Evolutionary conservation across 106 monocot genomes (phyloP).

Genomic region (Ottelia alismoides): DNA sequence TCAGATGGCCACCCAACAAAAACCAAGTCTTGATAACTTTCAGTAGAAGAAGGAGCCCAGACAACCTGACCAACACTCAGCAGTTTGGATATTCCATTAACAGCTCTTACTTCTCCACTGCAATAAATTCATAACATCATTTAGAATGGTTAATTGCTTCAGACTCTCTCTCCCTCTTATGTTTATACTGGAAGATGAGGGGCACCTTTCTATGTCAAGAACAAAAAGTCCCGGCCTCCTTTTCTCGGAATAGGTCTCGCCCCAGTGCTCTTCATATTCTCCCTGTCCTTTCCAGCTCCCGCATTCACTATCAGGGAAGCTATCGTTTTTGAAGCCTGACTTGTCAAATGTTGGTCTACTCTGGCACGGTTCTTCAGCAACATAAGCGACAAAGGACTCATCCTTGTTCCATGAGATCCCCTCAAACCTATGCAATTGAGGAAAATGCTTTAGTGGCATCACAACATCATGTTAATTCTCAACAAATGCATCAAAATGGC

Average conservation of each 20-base stretch:
- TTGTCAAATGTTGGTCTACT: conserved; percentile 61
- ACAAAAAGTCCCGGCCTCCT: conserved; percentile 69
- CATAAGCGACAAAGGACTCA: conserved; percentile 75
- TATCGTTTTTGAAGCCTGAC: conserved; percentile 56
- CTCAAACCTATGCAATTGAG: conserved; percentile 97
- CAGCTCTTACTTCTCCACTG: conserved; percentile 72
- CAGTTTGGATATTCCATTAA: conserved; percentile 52
- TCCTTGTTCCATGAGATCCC: conserved; percentile 91
- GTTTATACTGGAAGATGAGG: no score
- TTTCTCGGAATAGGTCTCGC: conserved; percentile 90
- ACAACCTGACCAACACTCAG: conserved; percentile 87
- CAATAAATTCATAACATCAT: no score
- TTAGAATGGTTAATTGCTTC: no score
- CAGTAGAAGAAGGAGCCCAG: conserved; percentile 64
- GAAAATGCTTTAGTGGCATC: no score
- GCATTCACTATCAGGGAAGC: conserved; percentile 48
- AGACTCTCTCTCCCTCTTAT: no score
- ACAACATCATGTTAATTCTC: no score
- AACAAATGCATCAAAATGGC: no score
- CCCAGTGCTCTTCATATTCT: conserved; percentile 96
- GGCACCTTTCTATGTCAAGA: conserved; percentile 49
- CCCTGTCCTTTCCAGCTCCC: conserved; percentile 91
- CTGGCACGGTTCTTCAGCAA: conserved; percentile 80
- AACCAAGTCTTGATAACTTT: conserved; percentile 33
- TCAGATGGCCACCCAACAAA: conserved; percentile 96